Evolutionary conservation across 2,329 filamentous ascomycete species (phyloP), one percentile per base, ranked within the genome.

Genomic region (Helicocarpus griseus): DNA sequence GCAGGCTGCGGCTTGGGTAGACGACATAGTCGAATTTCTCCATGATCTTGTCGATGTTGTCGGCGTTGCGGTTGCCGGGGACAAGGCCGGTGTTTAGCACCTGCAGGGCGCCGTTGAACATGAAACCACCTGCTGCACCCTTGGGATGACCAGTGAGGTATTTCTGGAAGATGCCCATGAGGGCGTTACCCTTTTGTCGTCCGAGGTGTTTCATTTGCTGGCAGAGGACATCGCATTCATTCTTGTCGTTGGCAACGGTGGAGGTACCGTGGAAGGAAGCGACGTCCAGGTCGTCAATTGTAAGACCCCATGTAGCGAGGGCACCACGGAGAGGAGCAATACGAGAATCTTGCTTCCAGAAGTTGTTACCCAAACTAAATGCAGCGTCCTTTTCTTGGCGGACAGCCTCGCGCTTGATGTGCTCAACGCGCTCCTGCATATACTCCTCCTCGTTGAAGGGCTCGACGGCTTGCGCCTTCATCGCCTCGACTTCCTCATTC

Each of bases 261-360:
- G 93, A 97, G 38, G 93, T 98, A 64, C 93, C 93, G 76, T 98
- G 93, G 87, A 97, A 97, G 13, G 93, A 97, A 14, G 93, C 91
- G 57, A 98, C 89, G 61, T 79, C 86, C 33, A 98, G 82, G 63
- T 98, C 93, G 65, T 98, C 93, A 58, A 98, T 88, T 11, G 93
- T 97, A 51, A 98, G 85, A 67, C 91, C 93, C 93, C 93, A 98
- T 9, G 91, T 97, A 47, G 93, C 94, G 57, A 98, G 81, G 53
- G 93, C 89, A 72, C 93, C 93, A 68, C 93, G 90, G 40, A 98
- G 82, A 65, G 94, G 93, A 65, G 93, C 91, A 65, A 98, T 98
- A 64, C 83, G 85, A 40, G 89, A 77, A 67, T 98, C 91, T 64
- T 88, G 85, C 79, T 93, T 96, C 93, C 94, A 98, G 82, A 98